Evolutionary conservation across 805 yeast species (phyloP).

Genomic region (Allodekkera sacchari): DNA sequence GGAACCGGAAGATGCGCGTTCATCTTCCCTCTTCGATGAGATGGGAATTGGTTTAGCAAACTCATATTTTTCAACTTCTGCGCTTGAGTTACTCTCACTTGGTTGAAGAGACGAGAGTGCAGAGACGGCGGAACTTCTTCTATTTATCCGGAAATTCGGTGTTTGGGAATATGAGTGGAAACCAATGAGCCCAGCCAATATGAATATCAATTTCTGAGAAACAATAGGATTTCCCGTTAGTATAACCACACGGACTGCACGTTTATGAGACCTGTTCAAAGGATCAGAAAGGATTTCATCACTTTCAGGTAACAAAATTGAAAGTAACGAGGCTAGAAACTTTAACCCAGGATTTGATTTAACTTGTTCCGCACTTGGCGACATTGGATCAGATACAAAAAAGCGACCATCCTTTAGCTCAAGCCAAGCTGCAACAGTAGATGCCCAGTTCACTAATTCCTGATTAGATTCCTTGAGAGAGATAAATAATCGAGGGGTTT

Average conservation of each 20-base stretch:
- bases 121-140: neutral
- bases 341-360: conserved; percentile 15
- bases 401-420: conserved; percentile 40
- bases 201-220: conserved; percentile 45
- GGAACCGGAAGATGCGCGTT: conserved; percentile 4
- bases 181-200: conserved; percentile 41
- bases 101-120: neutral
- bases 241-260: conserved; percentile 36
- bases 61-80: no score
- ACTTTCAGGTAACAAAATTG: conserved; percentile 35
- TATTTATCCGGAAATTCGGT: conserved; percentile 5
- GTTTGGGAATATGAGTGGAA: conserved; percentile 20
- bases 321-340: conserved; percentile 40
- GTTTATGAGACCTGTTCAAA: conserved; percentile 12
- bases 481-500: conserved; percentile 39
- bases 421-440: conserved; percentile 44
- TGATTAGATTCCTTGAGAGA: conserved; percentile 32
- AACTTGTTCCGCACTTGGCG: conserved; percentile 2
- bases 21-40: neutral
- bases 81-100: neutral
- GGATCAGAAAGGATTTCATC: conserved; percentile 29
- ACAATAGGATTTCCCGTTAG: conserved; percentile 51
- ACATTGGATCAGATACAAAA: conserved; percentile 5
- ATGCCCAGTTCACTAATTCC: conserved; percentile 41
- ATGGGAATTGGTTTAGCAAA: conserved; percentile 2